These are phyloP conservation scores for Hypoxylon lienhwacheense DNA, from an alignment of 495 filamentous ascomycete species.

Conservation along the genomic window DNA sequence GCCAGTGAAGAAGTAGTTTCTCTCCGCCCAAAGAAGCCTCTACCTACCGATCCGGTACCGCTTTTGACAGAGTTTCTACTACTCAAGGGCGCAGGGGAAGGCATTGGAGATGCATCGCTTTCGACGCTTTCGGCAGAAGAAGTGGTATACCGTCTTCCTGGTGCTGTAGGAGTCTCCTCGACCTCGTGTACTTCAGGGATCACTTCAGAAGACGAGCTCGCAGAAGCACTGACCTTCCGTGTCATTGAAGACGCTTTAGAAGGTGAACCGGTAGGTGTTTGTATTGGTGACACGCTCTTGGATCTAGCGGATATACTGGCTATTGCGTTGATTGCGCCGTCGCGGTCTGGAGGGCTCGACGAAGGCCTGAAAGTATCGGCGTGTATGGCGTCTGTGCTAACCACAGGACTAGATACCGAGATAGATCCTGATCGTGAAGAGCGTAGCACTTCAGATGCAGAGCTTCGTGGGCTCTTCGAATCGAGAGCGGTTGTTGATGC, in stretches of 20 bases:
- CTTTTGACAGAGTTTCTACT: constrained; percentile 42
- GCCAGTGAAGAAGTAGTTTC: constrained; percentile 36
- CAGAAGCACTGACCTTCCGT: constrained; percentile 40
- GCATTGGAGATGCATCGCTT: constrained; percentile 26
- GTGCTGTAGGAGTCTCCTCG: constrained; percentile 21
- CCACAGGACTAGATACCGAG: constrained; percentile 40
- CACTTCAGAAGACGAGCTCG: constrained; percentile 43
- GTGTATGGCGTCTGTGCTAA: constrained; percentile 36
- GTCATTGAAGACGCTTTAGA: constrained; percentile 41
- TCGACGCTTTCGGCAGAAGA: constrained; percentile 42
- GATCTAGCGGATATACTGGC: constrained; percentile 66
- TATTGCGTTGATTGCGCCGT: constrained; percentile 63
- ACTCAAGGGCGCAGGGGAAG: constrained; percentile 41
- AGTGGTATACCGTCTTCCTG: constrained; percentile 48
- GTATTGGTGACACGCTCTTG: constrained; percentile 57
- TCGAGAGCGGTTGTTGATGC: constrained; percentile 48
- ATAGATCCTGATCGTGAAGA: constrained; percentile 60
- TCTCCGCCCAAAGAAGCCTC: constrained; percentile 46
- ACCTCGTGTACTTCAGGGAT: constrained; percentile 17
- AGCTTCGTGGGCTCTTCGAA: constrained; percentile 33
- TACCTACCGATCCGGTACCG: constrained; percentile 41
- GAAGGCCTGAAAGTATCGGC: constrained; percentile 39
- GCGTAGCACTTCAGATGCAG: constrained; percentile 35
- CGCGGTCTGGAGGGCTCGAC: constrained; percentile 47
- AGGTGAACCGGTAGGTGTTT: constrained; percentile 57